phyloP scores from a whole-genome alignment of 2,329 filamentous ascomycete species.

The Raffaelea arxii region DNA sequence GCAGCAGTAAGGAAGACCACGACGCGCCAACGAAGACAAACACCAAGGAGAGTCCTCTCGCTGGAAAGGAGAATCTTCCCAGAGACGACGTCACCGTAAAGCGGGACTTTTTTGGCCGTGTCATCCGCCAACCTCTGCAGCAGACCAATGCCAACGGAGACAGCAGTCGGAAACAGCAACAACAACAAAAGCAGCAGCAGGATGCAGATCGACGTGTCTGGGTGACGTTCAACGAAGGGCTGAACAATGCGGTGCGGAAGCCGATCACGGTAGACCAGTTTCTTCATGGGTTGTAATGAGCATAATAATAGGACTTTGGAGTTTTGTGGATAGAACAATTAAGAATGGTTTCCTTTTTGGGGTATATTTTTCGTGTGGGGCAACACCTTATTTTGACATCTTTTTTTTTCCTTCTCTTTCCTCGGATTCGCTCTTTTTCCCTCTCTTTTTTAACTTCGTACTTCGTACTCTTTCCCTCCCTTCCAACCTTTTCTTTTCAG shows the following conservation, averaged over 20 bases:
- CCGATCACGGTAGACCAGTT: slow-evolving; percentile 75
- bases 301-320: not conserved
- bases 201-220: slow-evolving; percentile 47
- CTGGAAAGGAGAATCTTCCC: slow-evolving; percentile 7
- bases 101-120: slow-evolving; percentile 77
- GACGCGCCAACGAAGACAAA: not conserved
- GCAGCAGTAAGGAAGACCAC: not conserved
- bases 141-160: slow-evolving; percentile 27
- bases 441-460: too few species aligned
- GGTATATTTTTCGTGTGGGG: not conserved
- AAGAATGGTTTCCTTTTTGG: not conserved
- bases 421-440: too few species aligned
- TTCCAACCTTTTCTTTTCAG: too few species aligned
- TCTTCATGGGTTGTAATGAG: slow-evolving; percentile 49
- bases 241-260: slow-evolving; percentile 87
- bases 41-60: slow-evolving; percentile 15
- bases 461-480: too few species aligned
- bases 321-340: not conserved
- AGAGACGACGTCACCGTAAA: slow-evolving; percentile 36
- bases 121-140: slow-evolving; percentile 36
- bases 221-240: slow-evolving; percentile 83
- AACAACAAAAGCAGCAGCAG: slow-evolving; percentile 5
- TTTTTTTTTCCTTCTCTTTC: not conserved
- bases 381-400: not conserved
- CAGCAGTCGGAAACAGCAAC: slow-evolving; percentile 20